Evolutionary conservation across 495 filamentous ascomycete genomes (phyloP).

Genomic region (Cladorrhinum samala): DNA sequence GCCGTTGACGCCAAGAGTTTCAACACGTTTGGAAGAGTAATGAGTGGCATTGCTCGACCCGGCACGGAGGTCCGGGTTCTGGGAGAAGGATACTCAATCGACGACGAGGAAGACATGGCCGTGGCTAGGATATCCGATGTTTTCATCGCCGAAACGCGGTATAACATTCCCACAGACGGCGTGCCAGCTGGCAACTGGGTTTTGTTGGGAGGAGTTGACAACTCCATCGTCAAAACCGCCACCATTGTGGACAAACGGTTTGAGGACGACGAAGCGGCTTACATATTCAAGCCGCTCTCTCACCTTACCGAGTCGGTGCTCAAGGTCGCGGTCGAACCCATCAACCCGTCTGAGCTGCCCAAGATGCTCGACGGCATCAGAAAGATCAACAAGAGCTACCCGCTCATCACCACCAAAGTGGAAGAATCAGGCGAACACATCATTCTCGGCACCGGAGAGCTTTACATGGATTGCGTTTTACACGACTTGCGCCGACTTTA

Average conservation of each 20-base stretch:
- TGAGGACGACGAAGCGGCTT: constrained; percentile 80
- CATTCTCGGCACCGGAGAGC: constrained; percentile 87
- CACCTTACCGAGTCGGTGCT: constrained; percentile 98
- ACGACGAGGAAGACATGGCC: constrained; percentile 98
- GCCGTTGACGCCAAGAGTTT: constrained; percentile 82
- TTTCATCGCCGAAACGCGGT: constrained; percentile 89
- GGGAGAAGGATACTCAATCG: constrained; percentile 90
- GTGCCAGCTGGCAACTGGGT: constrained; percentile 96
- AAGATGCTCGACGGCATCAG: constrained; percentile 97
- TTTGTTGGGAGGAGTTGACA: constrained; percentile 84
- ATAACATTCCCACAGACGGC: constrained; percentile 84
- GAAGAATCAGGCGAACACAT: constrained; percentile 98
- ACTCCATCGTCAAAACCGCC: constrained; percentile 97
- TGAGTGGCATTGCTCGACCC: constrained; percentile 86
- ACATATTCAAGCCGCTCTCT: constrained; percentile 86
- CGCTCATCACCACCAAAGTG: constrained; percentile 90
- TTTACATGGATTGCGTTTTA: constrained; percentile 98
- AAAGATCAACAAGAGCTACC: constrained; percentile 97
- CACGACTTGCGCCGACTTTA: constrained; percentile 90
- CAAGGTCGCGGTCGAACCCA: constrained; percentile 95
- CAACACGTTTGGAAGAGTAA: constrained; percentile 80
- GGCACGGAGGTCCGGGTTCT: constrained; percentile 82
- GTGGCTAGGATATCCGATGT: constrained; percentile 81
- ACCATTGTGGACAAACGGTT: constrained; percentile 80
- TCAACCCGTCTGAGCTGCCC: constrained; percentile 96